A percentile compares a stretch with the other conserved stretches of the same genome.
These are phyloP conservation scores for Nakazawaea wickerhamii DNA, from an alignment of 805 yeast species.

Conservation along the genomic window DNA sequence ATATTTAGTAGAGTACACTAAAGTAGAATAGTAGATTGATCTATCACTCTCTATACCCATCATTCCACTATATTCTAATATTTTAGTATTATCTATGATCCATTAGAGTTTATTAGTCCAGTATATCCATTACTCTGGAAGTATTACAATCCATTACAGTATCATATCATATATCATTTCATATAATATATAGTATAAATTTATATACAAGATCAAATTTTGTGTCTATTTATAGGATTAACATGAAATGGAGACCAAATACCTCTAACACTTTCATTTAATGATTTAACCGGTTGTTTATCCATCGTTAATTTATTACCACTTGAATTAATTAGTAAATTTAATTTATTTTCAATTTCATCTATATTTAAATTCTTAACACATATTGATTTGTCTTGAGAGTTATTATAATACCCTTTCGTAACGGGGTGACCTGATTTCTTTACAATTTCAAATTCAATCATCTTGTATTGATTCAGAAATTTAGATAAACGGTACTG, in stretches of 20 bases:
- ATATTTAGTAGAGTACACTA: too few species aligned
- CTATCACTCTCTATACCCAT: too few species aligned
- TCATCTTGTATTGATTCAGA: conserved; percentile 56
- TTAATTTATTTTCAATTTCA: conserved; percentile 59
- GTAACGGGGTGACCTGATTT: conserved; percentile 82
- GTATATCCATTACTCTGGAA: too few species aligned
- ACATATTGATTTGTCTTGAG: conserved; percentile 54
- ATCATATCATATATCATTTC: not conserved
- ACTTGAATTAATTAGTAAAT: conserved; percentile 58
- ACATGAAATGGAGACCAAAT: conserved; percentile 96
- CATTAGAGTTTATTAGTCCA: too few species aligned
- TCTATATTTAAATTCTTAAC: conserved; percentile 64
- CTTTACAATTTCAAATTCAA: conserved; percentile 65
- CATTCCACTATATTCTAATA: too few species aligned
- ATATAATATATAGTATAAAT: not conserved
- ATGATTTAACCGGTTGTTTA: conserved; percentile 72
- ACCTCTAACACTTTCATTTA: conserved; percentile 86
- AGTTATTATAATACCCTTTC: conserved; percentile 49
- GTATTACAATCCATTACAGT: not conserved
- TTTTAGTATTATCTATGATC: too few species aligned
- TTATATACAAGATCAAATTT: conserved; percentile 25
- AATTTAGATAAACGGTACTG: conserved; percentile 44
- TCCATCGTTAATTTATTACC: conserved; percentile 61
- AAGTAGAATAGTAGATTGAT: too few species aligned
- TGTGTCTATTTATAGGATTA: conserved; percentile 43